phyloP scores from a whole-genome alignment of 2,329 filamentous ascomycete species.

The Capronia americana region DNA sequence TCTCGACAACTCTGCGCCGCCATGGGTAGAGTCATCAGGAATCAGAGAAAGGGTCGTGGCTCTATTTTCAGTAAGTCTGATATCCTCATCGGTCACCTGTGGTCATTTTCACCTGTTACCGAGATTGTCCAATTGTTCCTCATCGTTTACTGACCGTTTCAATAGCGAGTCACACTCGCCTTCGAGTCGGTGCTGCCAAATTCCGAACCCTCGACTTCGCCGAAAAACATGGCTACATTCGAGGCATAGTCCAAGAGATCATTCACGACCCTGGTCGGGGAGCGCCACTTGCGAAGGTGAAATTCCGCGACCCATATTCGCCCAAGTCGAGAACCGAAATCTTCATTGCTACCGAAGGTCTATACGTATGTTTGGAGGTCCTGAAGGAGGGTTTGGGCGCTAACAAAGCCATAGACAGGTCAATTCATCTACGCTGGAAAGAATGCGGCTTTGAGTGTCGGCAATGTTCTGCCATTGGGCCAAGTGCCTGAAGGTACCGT shows the following conservation, averaged over 20 bases:
- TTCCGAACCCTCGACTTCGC: conserved; percentile 97
- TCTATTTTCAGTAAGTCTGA: conserved; percentile 70
- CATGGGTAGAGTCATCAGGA: conserved; percentile 75
- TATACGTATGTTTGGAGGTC: conserved; percentile 47
- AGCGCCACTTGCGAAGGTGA: conserved; percentile 94
- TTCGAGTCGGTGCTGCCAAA: conserved; percentile 93
- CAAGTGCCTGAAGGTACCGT: conserved; percentile 99
- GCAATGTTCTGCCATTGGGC: conserved; percentile 93
- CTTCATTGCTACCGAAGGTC: conserved; percentile 99
- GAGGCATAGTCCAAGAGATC: conserved; percentile 77
- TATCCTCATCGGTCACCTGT: background rate
- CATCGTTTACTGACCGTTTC: conserved; percentile 34
- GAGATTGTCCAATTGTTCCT: background rate
- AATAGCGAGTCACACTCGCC: conserved; percentile 78
- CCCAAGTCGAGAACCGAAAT: conserved; percentile 98
- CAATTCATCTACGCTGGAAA: conserved; percentile 99
- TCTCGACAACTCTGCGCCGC: conserved; percentile 42
- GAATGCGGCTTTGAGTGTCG: conserved; percentile 95
- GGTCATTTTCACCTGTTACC: background rate
- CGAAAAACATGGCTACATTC: conserved; percentile 96
- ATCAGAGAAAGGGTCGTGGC: conserved; percentile 79
- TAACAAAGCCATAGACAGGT: conserved; percentile 54
- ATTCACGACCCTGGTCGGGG: conserved; percentile 98
- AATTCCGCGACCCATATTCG: conserved; percentile 97
- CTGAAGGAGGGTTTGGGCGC: background rate